Conservation (phyloP, 1,284 basidiomycete genomes). For the Vanrija sp. region DNA sequence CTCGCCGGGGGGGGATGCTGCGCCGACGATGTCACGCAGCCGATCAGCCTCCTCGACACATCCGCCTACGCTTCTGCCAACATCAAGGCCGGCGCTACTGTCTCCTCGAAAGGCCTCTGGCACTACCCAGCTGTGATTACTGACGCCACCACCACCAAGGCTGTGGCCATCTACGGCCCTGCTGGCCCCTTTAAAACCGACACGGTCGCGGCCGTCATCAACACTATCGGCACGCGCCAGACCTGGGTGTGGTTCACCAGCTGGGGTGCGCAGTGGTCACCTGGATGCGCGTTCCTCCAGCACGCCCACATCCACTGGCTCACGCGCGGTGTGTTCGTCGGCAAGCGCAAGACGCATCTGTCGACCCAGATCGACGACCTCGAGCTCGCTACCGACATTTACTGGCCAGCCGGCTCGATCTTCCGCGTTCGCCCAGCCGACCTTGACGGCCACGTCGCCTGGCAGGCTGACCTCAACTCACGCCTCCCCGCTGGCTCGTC, state of each 20-base stretch:
- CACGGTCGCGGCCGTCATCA: constrained; percentile 8
- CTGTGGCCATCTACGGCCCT: constrained; percentile 1
- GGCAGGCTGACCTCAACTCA: constrained; percentile 8
- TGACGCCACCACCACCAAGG: background rate
- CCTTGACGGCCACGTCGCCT: constrained; percentile 5
- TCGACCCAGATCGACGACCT: constrained; percentile 10
- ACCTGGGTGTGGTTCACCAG: constrained; percentile 8
- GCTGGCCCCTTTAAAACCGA: background rate
- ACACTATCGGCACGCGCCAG: constrained; percentile 2
- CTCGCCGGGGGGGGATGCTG: background rate
- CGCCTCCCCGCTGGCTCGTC: constrained; percentile 7
- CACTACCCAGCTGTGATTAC: constrained; percentile 5
- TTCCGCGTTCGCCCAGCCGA: constrained; percentile 7
- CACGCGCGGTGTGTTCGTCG: constrained; percentile 10
- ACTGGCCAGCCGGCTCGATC: background rate
- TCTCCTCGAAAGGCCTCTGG: constrained; percentile 1
- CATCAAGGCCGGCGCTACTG: constrained; percentile 1
- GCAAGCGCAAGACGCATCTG: constrained; percentile 11
- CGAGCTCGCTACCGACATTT: constrained; percentile 7
- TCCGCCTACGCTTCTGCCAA: constrained; percentile 3
- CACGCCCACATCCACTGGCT: constrained; percentile 12
- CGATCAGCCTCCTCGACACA: constrained; percentile 1
- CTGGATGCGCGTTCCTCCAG: constrained; percentile 2
- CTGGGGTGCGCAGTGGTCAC: constrained; percentile 9
- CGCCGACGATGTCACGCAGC: background rate